phyloP scores from a whole-genome alignment of 352 stramenopile species.

The Pythium scleroteichum region DNA sequence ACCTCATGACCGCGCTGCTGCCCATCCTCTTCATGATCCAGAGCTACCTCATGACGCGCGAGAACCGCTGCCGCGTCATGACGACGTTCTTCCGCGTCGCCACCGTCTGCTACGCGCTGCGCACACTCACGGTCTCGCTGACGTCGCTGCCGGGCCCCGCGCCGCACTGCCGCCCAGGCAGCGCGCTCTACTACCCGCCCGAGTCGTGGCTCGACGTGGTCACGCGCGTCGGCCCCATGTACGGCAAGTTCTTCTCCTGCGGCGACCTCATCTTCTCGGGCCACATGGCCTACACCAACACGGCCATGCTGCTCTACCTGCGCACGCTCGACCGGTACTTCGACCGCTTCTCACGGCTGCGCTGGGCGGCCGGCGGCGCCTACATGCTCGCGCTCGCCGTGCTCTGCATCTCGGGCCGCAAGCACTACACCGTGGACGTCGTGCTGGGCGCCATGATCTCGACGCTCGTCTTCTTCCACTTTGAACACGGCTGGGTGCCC shows the following conservation, averaged over 20 bases:
- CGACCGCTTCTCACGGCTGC: conserved; percentile 21
- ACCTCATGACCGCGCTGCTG: conserved; percentile 39
- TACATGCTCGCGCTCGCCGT: conserved; percentile 35
- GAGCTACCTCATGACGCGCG: conserved; percentile 30
- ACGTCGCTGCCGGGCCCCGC: conserved; percentile 48
- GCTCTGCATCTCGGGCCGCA: conserved; percentile 39
- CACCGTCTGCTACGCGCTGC: conserved; percentile 43
- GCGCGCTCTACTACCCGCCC: conserved; percentile 35
- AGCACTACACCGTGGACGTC: conserved; percentile 50
- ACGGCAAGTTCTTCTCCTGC: conserved; percentile 44
- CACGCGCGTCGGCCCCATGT: conserved; percentile 40
- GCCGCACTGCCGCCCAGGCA: conserved; percentile 37
- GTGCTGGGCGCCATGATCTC: conserved; percentile 41
- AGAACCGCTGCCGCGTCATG: conserved; percentile 35
- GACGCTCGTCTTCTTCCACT: conserved; percentile 46
- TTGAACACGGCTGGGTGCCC: conserved; percentile 42
- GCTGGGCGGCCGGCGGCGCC: conserved; percentile 30
- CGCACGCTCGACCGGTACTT: conserved; percentile 38
- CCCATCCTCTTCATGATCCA: conserved; percentile 38
- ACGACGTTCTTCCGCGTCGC: conserved; percentile 45
- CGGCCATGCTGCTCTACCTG: conserved; percentile 41
- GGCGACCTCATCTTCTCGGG: conserved; percentile 53
- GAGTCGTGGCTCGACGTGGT: conserved; percentile 46
- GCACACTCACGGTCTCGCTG: conserved; percentile 39
- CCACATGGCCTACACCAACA: conserved; percentile 50